Evolutionary conservation across 768 basidiomycete species (phyloP), one percentile per base, ranked within the genome.

Genomic region (Sarcomyxa edulis): DNA sequence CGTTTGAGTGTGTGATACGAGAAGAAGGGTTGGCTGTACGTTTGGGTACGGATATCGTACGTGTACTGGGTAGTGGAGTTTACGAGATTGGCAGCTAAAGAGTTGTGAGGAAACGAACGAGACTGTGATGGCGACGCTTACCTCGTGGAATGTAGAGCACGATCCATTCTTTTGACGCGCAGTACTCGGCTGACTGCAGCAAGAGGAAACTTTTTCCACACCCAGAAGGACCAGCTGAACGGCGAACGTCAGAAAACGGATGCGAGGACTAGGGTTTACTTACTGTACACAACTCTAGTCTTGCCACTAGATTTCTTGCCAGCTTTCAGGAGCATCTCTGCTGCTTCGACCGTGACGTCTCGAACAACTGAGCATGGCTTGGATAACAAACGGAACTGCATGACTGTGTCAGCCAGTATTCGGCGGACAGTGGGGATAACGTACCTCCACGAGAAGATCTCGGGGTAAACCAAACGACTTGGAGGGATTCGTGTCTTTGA

Each of bases 141-240:
- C 89, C 78, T 61, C 83, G 69, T 3, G 93, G 90, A 18, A 92
- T 73, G 54, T 93, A 96, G 12, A 94, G 58, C 12, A 91, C 87
- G 15, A 94, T 71, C 86, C 89, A 93, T 19, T 74, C 72, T 15
- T 74, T 70, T 2, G 70, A 58, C 7, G 71, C 49, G 23, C 79
- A 81, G 45, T 88, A 80, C 26, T 84, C 69, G 0, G 87, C 77
- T 0, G 83, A 72, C 56, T 96, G 92, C 7, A 93, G 63, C 21
- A 95, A 60, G 7, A 87, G 56, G 44, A 75, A 78, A 39, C 83
- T 87, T 62, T 95, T 96, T 28, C 92, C 93, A 39, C 74, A 79
- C 5, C 93, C 92, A 7, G 73, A 44, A 5, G 72, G 61, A 10
- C 92, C 92, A 44, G 79, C 82, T 91, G 50, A n/a, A 9, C 34